phyloP scores from a whole-genome alignment of 139 green algal species.

The Pseudopediastrum boryanum region DNA sequence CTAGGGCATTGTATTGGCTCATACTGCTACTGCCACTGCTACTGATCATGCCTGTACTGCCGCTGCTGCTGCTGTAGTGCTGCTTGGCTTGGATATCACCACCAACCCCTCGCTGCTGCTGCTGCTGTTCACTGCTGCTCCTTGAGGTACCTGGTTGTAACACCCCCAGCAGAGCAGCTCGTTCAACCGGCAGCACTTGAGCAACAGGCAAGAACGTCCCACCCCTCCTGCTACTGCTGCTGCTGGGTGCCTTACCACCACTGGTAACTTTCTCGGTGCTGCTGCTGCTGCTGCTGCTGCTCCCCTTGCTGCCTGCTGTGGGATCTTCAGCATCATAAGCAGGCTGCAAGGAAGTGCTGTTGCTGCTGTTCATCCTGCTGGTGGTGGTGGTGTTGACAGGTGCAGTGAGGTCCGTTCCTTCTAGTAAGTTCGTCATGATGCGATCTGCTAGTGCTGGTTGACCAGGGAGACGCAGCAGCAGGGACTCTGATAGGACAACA shows the following conservation, averaged over 20 bases:
- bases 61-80: conserved; percentile 12
- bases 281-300: too few species aligned
- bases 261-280: background rate
- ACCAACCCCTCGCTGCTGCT: too few species aligned
- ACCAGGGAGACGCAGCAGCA: conserved; percentile 46
- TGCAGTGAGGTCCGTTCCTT: background rate
- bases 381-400: too few species aligned
- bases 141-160: background rate
- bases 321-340: too few species aligned
- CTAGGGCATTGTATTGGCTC: background rate
- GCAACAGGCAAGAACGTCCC: background rate
- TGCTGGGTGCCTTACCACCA: too few species aligned
- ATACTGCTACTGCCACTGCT: background rate
- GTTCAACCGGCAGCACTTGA: background rate
- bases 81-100: too few species aligned
- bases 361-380: too few species aligned
- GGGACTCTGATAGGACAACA: conserved; percentile 49
- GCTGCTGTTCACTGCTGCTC: background rate
- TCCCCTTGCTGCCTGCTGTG: background rate
- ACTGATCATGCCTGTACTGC: conserved; percentile 4
- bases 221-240: background rate
- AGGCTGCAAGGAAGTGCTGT: too few species aligned
- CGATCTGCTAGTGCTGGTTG: conserved; percentile 1
- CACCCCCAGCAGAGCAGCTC: background rate
- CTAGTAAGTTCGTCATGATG: conserved; percentile 30